Conservation (phyloP, 2,329 filamentous ascomycete genomes). For the Fusarium dimerum region DNA sequence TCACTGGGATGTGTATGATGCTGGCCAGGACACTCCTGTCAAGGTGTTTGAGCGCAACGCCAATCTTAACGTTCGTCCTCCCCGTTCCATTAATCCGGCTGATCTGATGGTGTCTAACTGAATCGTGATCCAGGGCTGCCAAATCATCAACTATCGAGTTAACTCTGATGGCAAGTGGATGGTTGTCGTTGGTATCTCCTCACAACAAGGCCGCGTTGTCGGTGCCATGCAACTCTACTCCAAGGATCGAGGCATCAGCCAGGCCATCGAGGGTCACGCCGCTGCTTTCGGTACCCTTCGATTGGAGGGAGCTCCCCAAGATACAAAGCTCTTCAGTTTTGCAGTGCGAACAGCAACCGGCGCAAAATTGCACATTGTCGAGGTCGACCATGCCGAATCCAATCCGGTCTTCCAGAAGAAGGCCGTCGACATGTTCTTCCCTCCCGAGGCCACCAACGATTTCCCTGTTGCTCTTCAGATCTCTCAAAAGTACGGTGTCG, state of each 20-base stretch:
- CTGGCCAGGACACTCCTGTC: conserved; percentile 73
- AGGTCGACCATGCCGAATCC: conserved; percentile 88
- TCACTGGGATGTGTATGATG: conserved; percentile 96
- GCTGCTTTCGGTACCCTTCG: conserved; percentile 89
- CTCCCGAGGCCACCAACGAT: conserved; percentile 90
- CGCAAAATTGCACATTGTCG: conserved; percentile 95
- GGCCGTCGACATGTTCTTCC: conserved; percentile 97
- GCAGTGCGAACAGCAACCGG: conserved; percentile 86
- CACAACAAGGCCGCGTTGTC: conserved; percentile 88
- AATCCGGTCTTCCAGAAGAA: conserved; percentile 94
- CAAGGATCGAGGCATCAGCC: conserved; percentile 92
- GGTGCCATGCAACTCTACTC: conserved; percentile 98
- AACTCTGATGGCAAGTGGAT: conserved; percentile 98
- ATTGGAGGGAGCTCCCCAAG: conserved; percentile 83
- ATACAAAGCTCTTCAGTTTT: conserved; percentile 96
- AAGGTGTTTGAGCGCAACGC: conserved; percentile 95
- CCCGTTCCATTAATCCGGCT: background rate
- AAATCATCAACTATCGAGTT: conserved; percentile 99
- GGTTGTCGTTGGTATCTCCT: conserved; percentile 94
- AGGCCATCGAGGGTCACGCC: conserved; percentile 96
- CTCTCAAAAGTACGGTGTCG: conserved; percentile 92
- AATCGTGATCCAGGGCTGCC: conserved; percentile 67
- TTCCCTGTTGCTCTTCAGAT: conserved; percentile 98
- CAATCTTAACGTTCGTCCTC: conserved; percentile 73
- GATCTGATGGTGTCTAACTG: conserved; percentile 15